A percentile compares a stretch with the other conserved stretches of the same genome.
phyloP scores from a whole-genome alignment of 2,329 filamentous ascomycete species.

The Pseudocercospora musae region DNA sequence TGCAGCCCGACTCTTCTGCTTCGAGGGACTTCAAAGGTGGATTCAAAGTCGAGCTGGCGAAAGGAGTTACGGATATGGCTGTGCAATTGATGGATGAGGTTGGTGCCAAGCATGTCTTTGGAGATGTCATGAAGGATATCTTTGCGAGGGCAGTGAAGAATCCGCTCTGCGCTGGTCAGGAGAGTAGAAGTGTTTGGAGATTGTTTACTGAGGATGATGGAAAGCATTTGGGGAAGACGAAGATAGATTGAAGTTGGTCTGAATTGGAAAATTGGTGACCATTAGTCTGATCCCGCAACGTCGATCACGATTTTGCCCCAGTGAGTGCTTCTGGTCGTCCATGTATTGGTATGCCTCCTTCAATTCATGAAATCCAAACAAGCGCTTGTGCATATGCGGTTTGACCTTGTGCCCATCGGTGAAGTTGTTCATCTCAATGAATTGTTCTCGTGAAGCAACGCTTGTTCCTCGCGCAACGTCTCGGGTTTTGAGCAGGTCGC shows the following conservation, averaged over 20 bases:
- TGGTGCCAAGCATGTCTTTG: constrained; percentile 34
- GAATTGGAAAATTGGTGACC: background rate
- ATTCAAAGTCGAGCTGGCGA: constrained; percentile 37
- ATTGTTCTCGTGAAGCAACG: constrained; percentile 53
- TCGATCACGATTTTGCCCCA: constrained; percentile 40
- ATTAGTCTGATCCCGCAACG: constrained; percentile 6
- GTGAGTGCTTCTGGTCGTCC: constrained; percentile 49
- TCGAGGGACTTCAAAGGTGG: constrained; percentile 40
- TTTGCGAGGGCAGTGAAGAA: constrained; percentile 7
- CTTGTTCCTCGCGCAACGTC: constrained; percentile 57
- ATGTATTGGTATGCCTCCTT: constrained; percentile 48
- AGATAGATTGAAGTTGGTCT: constrained; percentile 3
- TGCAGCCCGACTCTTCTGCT: constrained; percentile 38
- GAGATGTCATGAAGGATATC: constrained; percentile 11
- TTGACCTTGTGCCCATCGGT: constrained; percentile 58
- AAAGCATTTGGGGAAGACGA: background rate
- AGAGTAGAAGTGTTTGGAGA: constrained; percentile 10
- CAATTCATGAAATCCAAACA: constrained; percentile 51
- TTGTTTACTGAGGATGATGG: constrained; percentile 4
- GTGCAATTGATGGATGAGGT: constrained; percentile 35
- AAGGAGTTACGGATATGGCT: constrained; percentile 37
- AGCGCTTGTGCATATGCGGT: constrained; percentile 56
- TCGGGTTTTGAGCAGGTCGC: constrained; percentile 49
- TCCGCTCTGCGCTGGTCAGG: constrained; percentile 4
- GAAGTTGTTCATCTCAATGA: constrained; percentile 58